Percentiles rank a stretch among this genome's conserved stretches.
Evolutionary conservation across 352 stramenopile genomes (phyloP).

Genomic region (Aphanomyces euteiches): DNA sequence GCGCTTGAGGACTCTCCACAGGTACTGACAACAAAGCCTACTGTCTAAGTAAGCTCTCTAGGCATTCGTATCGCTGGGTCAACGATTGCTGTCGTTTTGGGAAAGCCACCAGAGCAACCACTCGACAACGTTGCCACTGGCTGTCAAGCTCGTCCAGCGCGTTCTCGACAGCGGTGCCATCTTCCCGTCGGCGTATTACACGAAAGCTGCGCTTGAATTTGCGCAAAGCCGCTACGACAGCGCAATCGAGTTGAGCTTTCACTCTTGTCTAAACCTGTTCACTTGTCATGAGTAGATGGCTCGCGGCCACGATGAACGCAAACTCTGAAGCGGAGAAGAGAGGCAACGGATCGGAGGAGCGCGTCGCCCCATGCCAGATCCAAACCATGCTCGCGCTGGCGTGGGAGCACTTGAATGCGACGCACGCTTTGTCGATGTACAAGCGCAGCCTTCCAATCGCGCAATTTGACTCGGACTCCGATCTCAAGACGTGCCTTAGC

Average conservation of each 20-base stretch:
- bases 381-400: constrained; percentile 13
- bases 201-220: background rate
- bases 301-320: background rate
- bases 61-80: constrained; percentile 6
- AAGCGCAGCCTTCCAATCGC: constrained; percentile 3
- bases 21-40: background rate
- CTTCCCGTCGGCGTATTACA: background rate
- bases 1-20: background rate
- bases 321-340: background rate
- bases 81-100: constrained; percentile 14
- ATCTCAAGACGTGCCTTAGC: background rate
- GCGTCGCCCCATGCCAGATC: background rate
- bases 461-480: background rate
- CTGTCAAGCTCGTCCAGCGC: background rate
- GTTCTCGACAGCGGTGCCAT: background rate
- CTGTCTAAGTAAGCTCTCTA: background rate
- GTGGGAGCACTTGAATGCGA: background rate
- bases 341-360: constrained; percentile 2
- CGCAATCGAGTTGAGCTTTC: background rate
- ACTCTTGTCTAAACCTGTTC: background rate
- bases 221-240: background rate
- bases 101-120: background rate
- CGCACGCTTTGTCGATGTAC: background rate
- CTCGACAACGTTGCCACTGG: background rate
- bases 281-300: background rate